These are phyloP conservation scores for Opeltia flavorubescens DNA, from an alignment of 495 filamentous ascomycete species.

Conservation along the genomic window DNA sequence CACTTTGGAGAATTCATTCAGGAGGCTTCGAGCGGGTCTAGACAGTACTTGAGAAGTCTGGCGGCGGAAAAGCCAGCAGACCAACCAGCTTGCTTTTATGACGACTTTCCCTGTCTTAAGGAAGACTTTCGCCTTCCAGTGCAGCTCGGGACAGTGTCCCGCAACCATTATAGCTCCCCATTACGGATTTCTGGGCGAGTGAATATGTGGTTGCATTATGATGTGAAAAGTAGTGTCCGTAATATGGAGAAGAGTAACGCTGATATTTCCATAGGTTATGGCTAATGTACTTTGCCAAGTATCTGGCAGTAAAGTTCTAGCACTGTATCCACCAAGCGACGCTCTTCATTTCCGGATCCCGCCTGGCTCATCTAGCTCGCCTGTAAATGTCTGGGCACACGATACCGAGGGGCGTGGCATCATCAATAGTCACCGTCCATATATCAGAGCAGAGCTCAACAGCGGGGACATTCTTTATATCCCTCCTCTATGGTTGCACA, in stretches of 20 bases:
- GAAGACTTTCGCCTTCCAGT: slow-evolving; percentile 58
- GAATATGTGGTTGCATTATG: slow-evolving; percentile 87
- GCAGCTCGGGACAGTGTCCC: slow-evolving; percentile 39
- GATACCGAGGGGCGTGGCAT: slow-evolving; percentile 11
- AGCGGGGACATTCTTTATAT: slow-evolving; percentile 70
- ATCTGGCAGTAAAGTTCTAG: slow-evolving; percentile 50
- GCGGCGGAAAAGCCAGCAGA: slow-evolving; percentile 52
- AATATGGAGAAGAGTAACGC: slow-evolving; percentile 5
- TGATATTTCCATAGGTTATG: slow-evolving; percentile 44
- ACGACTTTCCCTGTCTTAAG: slow-evolving; percentile 57
- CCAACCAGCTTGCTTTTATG: slow-evolving; percentile 48
- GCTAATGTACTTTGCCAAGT: slow-evolving; percentile 81
- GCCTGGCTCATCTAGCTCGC: slow-evolving; percentile 68
- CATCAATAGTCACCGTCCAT: slow-evolving; percentile 23
- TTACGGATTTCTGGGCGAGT: slow-evolving; percentile 70
- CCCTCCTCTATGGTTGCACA: slow-evolving; percentile 73
- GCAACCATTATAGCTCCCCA: slow-evolving; percentile 64
- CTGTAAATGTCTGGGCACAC: slow-evolving; percentile 48
- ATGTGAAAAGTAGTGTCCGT: slow-evolving; percentile 35
- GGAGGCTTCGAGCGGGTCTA: slow-evolving; percentile 43
- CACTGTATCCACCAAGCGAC: slow-evolving; percentile 68
- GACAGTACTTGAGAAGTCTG: slow-evolving; percentile 63
- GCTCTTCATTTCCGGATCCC: slow-evolving; percentile 53
- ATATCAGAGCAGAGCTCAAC: slow-evolving; percentile 42
- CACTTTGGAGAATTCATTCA: slow-evolving; percentile 54